A percentile compares a stretch with the other conserved stretches of the same genome.
phyloP scores from a whole-genome alignment of 306 rosid species.

The Quercus variabilis region DNA sequence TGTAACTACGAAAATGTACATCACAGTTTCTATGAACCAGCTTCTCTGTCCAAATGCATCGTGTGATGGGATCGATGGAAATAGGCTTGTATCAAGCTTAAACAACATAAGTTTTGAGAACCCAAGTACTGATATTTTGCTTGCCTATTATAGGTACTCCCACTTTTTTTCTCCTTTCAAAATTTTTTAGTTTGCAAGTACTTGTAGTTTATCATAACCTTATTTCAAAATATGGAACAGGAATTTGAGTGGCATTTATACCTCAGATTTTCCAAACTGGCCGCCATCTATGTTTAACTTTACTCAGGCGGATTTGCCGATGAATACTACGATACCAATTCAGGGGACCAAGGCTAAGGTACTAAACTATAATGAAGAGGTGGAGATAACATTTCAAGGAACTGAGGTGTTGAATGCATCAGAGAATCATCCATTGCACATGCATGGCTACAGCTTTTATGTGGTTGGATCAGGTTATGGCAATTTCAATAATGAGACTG shows the following conservation, averaged over 20 bases:
- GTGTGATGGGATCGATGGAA: no score
- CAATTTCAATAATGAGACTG: background rate
- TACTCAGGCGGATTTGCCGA: background rate
- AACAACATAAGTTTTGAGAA: constrained; percentile 44
- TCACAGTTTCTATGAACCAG: constrained; percentile 33
- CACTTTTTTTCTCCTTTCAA: no score
- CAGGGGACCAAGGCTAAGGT: constrained; percentile 10
- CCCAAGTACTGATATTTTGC: constrained; percentile 9
- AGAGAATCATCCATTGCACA: constrained; percentile 17
- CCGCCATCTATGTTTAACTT: background rate
- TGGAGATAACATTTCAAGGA: constrained; percentile 16
- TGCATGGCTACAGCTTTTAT: constrained; percentile 9
- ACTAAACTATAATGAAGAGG: background rate
- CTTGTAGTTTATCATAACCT: no score
- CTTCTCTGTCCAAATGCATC: constrained; percentile 3
- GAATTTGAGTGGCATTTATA: constrained; percentile 4
- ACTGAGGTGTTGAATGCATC: background rate
- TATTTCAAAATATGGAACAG: background rate
- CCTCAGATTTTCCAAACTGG: background rate
- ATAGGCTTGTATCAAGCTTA: constrained; percentile 26
- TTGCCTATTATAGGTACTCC: no score
- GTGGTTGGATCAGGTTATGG: background rate
- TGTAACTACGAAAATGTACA: constrained; percentile 20
- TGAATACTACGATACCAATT: no score
- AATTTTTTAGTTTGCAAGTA: no score